Evolutionary conservation across 106 monocot species (phyloP).

Genomic region (Dioscorea dumetorum): DNA sequence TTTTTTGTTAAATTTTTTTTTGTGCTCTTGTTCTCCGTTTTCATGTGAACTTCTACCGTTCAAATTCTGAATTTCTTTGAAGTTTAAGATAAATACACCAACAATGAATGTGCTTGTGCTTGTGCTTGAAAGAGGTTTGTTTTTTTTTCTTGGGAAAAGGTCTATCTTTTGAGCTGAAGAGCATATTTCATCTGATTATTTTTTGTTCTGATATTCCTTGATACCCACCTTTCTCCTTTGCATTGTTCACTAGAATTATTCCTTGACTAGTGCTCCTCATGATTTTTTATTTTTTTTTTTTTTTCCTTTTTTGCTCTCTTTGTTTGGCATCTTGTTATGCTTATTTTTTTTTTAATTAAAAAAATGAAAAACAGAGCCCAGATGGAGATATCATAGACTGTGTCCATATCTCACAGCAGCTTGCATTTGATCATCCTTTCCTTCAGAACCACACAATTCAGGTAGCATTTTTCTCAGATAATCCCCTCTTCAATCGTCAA

Average conservation of each 20-base stretch:
- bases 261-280: neutral
- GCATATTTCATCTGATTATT: neutral
- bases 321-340: neutral
- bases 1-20: neutral
- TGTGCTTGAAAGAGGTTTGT: no score
- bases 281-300: neutral
- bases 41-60: neutral
- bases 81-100: neutral
- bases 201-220: neutral
- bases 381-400: constrained; percentile 79
- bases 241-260: no score
- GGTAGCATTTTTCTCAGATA: constrained; percentile 12
- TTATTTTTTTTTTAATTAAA: neutral
- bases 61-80: neutral
- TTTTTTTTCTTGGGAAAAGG: neutral
- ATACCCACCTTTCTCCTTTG: no score
- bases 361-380: constrained; percentile 35
- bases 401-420: constrained; percentile 44
- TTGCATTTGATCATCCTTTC: constrained; percentile 56
- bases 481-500: neutral
- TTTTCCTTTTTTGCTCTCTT: neutral
- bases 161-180: neutral
- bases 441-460: constrained; percentile 63
- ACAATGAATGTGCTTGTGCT: no score
- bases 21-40: neutral